Evolutionary conservation across 2,329 filamentous ascomycete genomes (phyloP), one percentile per base, ranked within the genome.

Genomic region (Epichloe uncinata): DNA sequence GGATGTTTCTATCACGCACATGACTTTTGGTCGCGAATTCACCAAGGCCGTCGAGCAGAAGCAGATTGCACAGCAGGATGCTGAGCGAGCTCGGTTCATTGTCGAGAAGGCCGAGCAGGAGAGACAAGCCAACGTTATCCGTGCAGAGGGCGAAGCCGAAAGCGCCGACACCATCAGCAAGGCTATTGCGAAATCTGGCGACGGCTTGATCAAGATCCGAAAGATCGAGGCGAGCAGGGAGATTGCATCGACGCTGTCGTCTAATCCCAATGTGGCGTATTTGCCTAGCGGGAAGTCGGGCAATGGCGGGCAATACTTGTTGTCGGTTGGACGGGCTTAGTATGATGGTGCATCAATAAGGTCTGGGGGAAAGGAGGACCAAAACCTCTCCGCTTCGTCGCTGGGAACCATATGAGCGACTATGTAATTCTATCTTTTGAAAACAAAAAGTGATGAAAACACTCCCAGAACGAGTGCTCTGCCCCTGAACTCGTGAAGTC

Each of bases 1-100:
- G 72, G 93, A 98, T 65, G 93, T 98, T 53, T 95, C 88, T 65
- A 98, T 98, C 70, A 98, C 93, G 54, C 93, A 98, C 78, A 98
- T 98, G 93, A 98, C 93, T 48, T 98, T 98, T 67, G 93, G 93
- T 60, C 91, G 91, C 70, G 93, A 98, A 72, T 98, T 98, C 77
- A 98, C 93, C 54, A 87, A 87, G 70, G 93, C 93, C 57, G 93
- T 98, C 62, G 93, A 98, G 75, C 93, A 98, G 81, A 98, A 98
- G 82, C 93, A 98, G 77, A 98, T 98, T 68, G 93, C 93, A 50
- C 93, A 98, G 74, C 93, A 98, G 72, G 93, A 98, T 66, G 93
- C 93, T 56, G 93, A 98, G 78, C 81, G 93, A 57, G 93, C 93
- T 45, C 81, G 93, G 58, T 98, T 98, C 75, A 94, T 98, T 60